These are phyloP conservation scores for Dryas octopetala DNA, from an alignment of 306 rosid species.

Conservation along the genomic window DNA sequence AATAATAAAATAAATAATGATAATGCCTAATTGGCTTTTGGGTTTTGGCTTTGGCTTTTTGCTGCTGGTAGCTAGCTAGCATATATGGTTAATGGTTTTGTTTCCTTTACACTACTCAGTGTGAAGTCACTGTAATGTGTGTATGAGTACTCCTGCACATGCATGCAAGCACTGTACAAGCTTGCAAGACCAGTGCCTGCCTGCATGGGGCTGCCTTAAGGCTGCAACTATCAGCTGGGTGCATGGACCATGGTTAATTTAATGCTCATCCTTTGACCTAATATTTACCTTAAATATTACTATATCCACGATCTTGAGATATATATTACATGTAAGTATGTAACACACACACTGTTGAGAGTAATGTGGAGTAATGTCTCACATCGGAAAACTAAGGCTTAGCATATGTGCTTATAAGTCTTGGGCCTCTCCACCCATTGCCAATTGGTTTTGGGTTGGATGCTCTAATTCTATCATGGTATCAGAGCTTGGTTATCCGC, in stretches of 20 bases:
- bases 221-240: background rate
- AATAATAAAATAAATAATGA: background rate
- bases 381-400: no score
- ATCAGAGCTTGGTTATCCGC: no score
- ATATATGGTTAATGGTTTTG: background rate
- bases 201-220: background rate
- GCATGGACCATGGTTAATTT: background rate
- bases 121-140: slow-evolving; percentile 14
- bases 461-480: no score
- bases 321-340: no score
- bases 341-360: no score
- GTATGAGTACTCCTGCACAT: background rate
- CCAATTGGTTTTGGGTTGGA: no score
- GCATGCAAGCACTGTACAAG: background rate
- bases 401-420: no score
- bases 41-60: background rate
- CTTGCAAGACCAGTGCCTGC: background rate
- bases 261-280: background rate
- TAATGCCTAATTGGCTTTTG: background rate
- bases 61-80: background rate
- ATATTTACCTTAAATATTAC: background rate
- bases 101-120: background rate
- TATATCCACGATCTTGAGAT: background rate
- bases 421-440: no score
- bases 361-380: no score